A percentile compares a stretch with the other conserved stretches of the same genome.
Evolutionary conservation across 2,329 filamentous ascomycete genomes (phyloP).

Genomic region (Teratosphaeria pseudoeucalypti): DNA sequence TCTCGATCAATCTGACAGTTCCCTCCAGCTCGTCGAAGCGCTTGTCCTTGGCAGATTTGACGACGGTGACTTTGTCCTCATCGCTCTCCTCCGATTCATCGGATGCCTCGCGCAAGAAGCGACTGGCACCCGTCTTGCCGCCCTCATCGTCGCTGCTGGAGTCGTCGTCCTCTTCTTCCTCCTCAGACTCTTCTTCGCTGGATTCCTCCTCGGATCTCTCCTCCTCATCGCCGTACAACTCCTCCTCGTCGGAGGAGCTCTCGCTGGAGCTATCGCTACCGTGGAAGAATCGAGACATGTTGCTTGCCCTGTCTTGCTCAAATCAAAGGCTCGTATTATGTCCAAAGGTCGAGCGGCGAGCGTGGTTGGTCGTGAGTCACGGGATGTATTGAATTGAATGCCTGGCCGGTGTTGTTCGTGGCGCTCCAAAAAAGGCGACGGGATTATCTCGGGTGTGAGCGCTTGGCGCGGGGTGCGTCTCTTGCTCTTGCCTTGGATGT

Average conservation of each 20-base stretch:
- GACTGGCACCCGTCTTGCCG: slow-evolving; percentile 60
- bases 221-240: slow-evolving; percentile 75
- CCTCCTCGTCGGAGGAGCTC: slow-evolving; percentile 88
- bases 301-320: slow-evolving; percentile 27
- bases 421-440: neutral
- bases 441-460: neutral
- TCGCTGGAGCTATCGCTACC: slow-evolving; percentile 92
- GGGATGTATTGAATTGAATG: neutral
- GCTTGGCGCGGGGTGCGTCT: neutral
- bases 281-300: slow-evolving; percentile 95
- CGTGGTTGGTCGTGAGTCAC: neutral
- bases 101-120: slow-evolving; percentile 63
- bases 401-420: neutral
- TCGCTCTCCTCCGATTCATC: slow-evolving; percentile 64
- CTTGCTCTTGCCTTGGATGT: neutral
- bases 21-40: slow-evolving; percentile 85
- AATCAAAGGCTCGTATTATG: neutral
- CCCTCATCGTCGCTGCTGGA: slow-evolving; percentile 44
- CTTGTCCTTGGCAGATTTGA: slow-evolving; percentile 98
- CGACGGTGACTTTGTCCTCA: slow-evolving; percentile 72
- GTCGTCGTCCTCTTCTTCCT: slow-evolving; percentile 41
- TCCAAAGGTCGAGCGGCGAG: neutral
- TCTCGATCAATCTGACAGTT: slow-evolving; percentile 85
- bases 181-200: slow-evolving; percentile 15
- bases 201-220: slow-evolving; percentile 45